Conservation (phyloP, 176 grass and related monocot genomes). For the Thinopyrum elongatum region DNA sequence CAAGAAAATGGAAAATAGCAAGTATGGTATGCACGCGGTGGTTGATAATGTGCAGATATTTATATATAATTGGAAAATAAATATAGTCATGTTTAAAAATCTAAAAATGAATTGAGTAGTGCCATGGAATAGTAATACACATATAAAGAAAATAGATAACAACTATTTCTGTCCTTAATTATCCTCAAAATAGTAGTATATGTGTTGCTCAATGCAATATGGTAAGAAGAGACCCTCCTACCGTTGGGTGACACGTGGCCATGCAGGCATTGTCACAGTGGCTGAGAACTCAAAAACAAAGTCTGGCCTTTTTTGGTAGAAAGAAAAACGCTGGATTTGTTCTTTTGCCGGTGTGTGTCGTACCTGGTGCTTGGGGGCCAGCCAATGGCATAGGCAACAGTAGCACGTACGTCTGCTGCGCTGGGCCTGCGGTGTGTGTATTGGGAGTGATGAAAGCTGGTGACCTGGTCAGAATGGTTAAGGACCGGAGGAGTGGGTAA, state of each 20-base stretch:
- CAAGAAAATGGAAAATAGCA: not conserved
- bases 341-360: not conserved
- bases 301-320: not conserved
- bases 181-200: not conserved
- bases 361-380: not conserved
- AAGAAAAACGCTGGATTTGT: not conserved
- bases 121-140: not conserved
- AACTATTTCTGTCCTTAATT: not conserved
- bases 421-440: constrained; percentile 16
- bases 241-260: constrained; percentile 13
- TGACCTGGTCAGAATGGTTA: constrained; percentile 31
- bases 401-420: not conserved
- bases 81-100: not conserved
- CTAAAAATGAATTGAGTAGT: no score
- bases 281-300: not conserved
- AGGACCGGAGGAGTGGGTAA: constrained; percentile 15
- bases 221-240: not conserved
- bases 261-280: not conserved
- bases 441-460: constrained; percentile 37
- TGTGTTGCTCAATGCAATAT: not conserved
- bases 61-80: not conserved
- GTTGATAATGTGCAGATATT: not conserved
- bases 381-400: constrained; percentile 21
- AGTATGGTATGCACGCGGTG: not conserved
- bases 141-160: not conserved